A percentile compares a stretch with the other conserved stretches of the same genome.
Conservation (phyloP, 768 basidiomycete genomes). For the Fomitopsis serialis region DNA sequence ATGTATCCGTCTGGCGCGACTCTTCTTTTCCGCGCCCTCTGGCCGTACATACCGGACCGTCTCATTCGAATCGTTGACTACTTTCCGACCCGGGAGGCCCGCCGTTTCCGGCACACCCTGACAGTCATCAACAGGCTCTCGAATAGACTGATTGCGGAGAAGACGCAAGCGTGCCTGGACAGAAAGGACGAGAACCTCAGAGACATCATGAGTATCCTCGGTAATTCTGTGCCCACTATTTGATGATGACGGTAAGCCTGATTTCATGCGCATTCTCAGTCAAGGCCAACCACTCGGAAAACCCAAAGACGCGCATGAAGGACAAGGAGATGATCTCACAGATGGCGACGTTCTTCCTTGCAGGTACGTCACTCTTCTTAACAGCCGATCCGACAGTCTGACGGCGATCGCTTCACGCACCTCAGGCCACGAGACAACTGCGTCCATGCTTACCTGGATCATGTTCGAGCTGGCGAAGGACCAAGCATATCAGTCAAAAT, state of each 20-base stretch:
- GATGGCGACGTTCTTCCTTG: conserved; percentile 18
- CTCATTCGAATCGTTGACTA: conserved; percentile 22
- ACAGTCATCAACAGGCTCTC: conserved; percentile 19
- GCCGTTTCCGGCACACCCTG: conserved; percentile 23
- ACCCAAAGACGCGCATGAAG: conserved; percentile 22
- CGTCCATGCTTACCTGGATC: conserved; percentile 24
- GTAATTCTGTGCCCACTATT: conserved; percentile 6
- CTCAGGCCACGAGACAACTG: conserved; percentile 27
- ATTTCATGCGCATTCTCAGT: conserved; percentile 10
- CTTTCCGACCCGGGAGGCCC: conserved; percentile 23
- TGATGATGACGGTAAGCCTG: not conserved
- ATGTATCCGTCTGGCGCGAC: conserved; percentile 17
- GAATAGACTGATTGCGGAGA: conserved; percentile 17
- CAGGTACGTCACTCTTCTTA: conserved; percentile 1
- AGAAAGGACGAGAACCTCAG: conserved; percentile 21
- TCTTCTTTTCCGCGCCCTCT: conserved; percentile 22
- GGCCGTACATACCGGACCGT: conserved; percentile 23
- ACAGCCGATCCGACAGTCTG: not conserved
- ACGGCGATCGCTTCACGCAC: not conserved
- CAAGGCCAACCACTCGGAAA: conserved; percentile 25
- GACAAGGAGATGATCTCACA: conserved; percentile 29
- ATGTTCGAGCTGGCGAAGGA: conserved; percentile 25
- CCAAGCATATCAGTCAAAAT: conserved; percentile 19
- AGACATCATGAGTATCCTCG: conserved; percentile 30
- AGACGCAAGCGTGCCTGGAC: conserved; percentile 15